A percentile compares a stretch with the other conserved stretches of the same genome.
These are phyloP conservation scores for Populus alba DNA, from an alignment of 345 rosid species.

Conservation along the genomic window DNA sequence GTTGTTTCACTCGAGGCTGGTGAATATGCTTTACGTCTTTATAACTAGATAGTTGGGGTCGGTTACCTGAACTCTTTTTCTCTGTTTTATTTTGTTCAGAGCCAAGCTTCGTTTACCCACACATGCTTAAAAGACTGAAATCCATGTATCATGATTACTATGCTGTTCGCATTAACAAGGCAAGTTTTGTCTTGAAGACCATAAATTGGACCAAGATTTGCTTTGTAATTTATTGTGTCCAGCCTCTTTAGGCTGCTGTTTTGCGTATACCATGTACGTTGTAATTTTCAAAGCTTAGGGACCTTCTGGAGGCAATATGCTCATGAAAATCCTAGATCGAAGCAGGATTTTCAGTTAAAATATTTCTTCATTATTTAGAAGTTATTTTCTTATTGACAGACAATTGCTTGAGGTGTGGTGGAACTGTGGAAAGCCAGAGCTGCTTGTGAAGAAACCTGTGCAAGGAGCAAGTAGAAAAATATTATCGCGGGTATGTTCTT, in stretches of 20 bases:
- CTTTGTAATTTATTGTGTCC: too few relatives aligned
- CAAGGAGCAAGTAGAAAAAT: background rate
- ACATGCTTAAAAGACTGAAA: background rate
- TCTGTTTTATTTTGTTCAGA: background rate
- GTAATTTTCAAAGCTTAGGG: background rate
- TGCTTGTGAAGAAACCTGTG: background rate
- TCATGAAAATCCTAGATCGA: background rate
- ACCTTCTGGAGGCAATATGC: background rate
- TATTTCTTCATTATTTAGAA: background rate
- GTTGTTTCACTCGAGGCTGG: background rate
- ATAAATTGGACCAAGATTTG: background rate
- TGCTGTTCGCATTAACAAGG: background rate
- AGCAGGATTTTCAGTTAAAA: background rate
- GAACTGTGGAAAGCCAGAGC: background rate
- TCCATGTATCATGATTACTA: background rate
- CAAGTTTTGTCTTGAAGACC: background rate
- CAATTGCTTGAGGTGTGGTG: background rate
- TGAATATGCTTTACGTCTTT: background rate
- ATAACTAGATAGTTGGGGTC: background rate
- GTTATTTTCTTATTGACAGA: background rate
- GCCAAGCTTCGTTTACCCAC: background rate
- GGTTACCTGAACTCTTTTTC: background rate
- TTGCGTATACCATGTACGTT: background rate
- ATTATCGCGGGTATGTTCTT: background rate
- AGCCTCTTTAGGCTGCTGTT: background rate